These are phyloP conservation scores for Aspergillus flavus DNA, from an alignment of 2,329 filamentous ascomycete species.

Conservation along the genomic window DNA sequence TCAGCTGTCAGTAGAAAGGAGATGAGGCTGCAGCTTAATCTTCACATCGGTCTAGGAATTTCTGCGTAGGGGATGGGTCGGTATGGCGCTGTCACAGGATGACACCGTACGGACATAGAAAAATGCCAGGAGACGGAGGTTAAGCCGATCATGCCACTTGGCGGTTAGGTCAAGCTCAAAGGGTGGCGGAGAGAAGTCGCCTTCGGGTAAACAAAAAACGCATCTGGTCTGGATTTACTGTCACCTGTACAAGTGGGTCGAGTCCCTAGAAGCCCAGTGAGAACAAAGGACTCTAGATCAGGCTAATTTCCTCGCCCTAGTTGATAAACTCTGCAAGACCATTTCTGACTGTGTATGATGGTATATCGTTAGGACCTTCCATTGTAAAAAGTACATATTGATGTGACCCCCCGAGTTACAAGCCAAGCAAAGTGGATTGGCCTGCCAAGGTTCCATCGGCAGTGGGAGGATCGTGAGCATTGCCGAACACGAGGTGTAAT, in stretches of 20 bases:
- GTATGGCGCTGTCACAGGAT: background rate
- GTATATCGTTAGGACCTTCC: background rate
- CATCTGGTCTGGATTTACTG: background rate
- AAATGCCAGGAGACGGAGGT: background rate
- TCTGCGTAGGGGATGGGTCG: background rate
- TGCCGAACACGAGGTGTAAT: background rate
- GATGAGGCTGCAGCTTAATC: background rate
- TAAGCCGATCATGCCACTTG: background rate
- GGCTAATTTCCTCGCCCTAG: background rate
- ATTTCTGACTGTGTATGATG: background rate
- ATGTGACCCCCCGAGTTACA: background rate
- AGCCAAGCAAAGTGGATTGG: background rate
- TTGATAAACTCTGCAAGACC: background rate
- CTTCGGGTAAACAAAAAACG: background rate
- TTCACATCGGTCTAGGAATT: background rate
- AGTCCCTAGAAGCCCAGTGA: background rate
- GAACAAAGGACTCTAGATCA: background rate
- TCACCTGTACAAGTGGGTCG: background rate
- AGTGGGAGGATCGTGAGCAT: background rate
- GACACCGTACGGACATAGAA: background rate
- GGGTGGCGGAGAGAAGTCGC: background rate
- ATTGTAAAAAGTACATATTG: background rate
- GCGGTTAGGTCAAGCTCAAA: background rate
- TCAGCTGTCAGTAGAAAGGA: background rate
- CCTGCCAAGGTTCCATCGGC: background rate